Evolutionary conservation across 306 rosid genomes (phyloP), one percentile per base, ranked within the genome.

Genomic region (Castanea sativa): DNA sequence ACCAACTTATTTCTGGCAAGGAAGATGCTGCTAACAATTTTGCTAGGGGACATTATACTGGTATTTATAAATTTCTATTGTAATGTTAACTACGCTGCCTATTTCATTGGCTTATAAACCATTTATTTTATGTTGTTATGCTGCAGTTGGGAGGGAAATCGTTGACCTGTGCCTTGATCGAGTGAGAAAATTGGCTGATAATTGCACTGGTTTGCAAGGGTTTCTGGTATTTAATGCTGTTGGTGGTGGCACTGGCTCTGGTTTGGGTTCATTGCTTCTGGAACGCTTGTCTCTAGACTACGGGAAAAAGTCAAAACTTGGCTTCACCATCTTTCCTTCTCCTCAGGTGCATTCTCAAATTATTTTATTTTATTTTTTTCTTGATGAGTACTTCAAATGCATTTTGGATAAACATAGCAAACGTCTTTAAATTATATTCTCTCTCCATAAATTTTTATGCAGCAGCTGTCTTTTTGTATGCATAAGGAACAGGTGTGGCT

Each of bases 171-270:
- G 92, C 83, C 87, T 91, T 41, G 87, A 91, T 59, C 86, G 93
- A 21, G 81, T 89, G 32, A 77, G 96, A 59, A 91, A 91, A 73
- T 74, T 89, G 55, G 93, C 96, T 10, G 96, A 91, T 65, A 91
- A 86, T 71, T 89, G 96, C 78, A 91, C 90, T 67, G 96, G 96
- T 55, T 86, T 91, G 84, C 96, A 91, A 83, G 93, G 96, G 25
- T 91, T 91, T 82, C 73, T 89, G 87, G 89, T 91, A 73, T 87
- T 91, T 80, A 91, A 80, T 80, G 96, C 96, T 67, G 96, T 86
- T 81, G 93, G 93, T 85, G 96, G 96, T 67, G 96, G 96, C 75
- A 91, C 96, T 60, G 96, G 96, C 58, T 91, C 96, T 79, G 96
- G 96, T 71, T 80, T 91, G 78, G 96, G 92, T 35, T 89, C 96